Evolutionary conservation across 2,329 filamentous ascomycete species (phyloP), one percentile per base, ranked within the genome.

Genomic region (Arthrinium puccinioides): DNA sequence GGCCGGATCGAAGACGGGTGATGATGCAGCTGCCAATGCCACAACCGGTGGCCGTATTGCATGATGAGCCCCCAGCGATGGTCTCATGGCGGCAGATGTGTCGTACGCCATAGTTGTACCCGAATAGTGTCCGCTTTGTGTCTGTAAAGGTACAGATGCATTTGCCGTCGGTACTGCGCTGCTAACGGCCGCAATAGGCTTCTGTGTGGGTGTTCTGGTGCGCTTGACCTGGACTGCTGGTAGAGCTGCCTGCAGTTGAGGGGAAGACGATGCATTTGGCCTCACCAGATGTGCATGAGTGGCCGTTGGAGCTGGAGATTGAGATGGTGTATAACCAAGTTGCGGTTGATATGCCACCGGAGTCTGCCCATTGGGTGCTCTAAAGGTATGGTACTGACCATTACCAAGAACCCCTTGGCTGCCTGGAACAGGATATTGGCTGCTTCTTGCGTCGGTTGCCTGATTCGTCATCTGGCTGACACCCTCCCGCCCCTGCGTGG

Each of bases 251-350:
- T 18, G 14, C 15, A 23, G 32, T 10, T 36, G 33, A 8, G 31
- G 20, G n/a, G n/a, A n/a, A n/a, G n/a, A n/a, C n/a, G n/a, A n/a
- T n/a, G n/a, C n/a, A n/a, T n/a, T n/a, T n/a, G n/a, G n/a, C n/a
- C n/a, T n/a, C 13, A 23, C 20, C 7, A 16, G n/a, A 11, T 33
- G 31, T n/a, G 8, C n/a, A 11, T 20, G 21, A 6, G 21, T 16
- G n/a, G 15, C 18, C n/a, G n/a, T n/a, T n/a, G n/a, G n/a, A 16
- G 20, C 31, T 23, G 31, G n/a, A 9, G 31, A 33, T 13, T 38
- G 35, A 8, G 57, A 38, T 43, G 44, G 21, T 3, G 33, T 19
- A 14, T 36, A 36, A 6, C 14, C 35, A 5, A 41, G 16, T 21
- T 40, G 40, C 23, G 34, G 33, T 14, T 43, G 34, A 8, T 42